Evolutionary conservation across 129 eudicot species (phyloP).

Genomic region (Mikania micrantha): DNA sequence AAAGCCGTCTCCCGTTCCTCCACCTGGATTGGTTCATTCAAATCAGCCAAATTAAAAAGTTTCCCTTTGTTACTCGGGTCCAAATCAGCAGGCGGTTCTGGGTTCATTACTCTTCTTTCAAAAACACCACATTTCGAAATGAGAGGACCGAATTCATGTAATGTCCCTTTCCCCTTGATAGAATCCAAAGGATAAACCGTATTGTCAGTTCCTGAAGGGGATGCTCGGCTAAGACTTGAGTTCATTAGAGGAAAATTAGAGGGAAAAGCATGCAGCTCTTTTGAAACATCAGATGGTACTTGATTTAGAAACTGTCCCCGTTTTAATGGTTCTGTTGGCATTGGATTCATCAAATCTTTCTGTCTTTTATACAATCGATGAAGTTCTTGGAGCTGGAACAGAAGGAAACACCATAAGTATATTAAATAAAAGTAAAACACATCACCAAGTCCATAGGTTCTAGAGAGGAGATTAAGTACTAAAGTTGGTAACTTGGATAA

Average conservation of each 20-base stretch:
- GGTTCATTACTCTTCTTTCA: constrained; percentile 28
- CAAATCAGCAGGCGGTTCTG: constrained; percentile 30
- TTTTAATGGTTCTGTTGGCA: constrained; percentile 23
- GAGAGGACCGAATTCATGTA: constrained; percentile 6
- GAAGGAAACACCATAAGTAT: background rate
- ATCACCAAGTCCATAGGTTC: background rate
- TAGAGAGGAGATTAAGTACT: constrained; percentile 2
- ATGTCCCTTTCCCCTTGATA: constrained; percentile 20
- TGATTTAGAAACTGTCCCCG: constrained; percentile 22
- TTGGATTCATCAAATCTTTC: constrained; percentile 53
- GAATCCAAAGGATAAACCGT: constrained; percentile 16
- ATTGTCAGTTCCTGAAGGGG: constrained; percentile 15
- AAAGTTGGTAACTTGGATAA: background rate
- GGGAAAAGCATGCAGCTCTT: constrained; percentile 9
- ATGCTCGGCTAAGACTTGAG: constrained; percentile 23
- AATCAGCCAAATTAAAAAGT: constrained; percentile 31
- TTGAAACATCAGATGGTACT: constrained; percentile 20
- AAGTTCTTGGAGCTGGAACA: constrained; percentile 71
- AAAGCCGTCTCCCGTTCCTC: constrained; percentile 20
- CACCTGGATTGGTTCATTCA: constrained; percentile 37
- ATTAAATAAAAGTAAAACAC: background rate
- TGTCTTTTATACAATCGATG: constrained; percentile 74
- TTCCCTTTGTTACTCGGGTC: constrained; percentile 25
- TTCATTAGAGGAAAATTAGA: constrained; percentile 27
- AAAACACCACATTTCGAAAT: constrained; percentile 10